Evolutionary conservation across 2,329 filamentous ascomycete species (phyloP).

Genomic region (Lomentospora prolificans): DNA sequence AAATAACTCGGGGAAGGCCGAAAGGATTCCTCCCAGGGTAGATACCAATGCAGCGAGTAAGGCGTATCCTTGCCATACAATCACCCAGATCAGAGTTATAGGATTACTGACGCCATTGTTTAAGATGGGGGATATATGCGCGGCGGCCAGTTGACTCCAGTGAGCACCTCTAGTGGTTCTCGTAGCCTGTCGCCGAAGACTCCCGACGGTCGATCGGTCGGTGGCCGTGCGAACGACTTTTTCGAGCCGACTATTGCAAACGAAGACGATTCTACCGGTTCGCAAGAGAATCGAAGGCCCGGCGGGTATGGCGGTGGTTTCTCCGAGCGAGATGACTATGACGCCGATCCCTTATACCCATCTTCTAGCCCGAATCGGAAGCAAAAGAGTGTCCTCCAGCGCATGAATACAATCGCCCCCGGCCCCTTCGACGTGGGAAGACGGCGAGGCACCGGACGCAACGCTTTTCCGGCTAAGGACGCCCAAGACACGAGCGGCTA

Average conservation of each 20-base stretch:
- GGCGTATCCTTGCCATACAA: no score
- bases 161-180: constrained; percentile 50
- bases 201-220: constrained; percentile 33
- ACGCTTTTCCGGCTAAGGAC: constrained; percentile 23
- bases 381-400: constrained; percentile 38
- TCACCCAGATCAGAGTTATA: background rate
- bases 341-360: constrained; percentile 31
- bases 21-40: constrained; percentile 34
- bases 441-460: constrained; percentile 15
- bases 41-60: constrained; percentile 45
- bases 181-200: constrained; percentile 55
- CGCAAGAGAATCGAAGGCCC: constrained; percentile 28
- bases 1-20: constrained; percentile 24
- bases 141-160: constrained; percentile 51
- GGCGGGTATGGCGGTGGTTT: constrained; percentile 40
- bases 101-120: background rate
- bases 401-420: constrained; percentile 56
- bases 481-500: constrained; percentile 14
- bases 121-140: constrained; percentile 28
- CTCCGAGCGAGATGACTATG: constrained; percentile 24
- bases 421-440: constrained; percentile 50
- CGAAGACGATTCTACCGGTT: constrained; percentile 26
- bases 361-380: constrained; percentile 34
- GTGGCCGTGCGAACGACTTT: constrained; percentile 33
- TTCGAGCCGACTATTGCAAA: constrained; percentile 35